Conservation (phyloP, 768 basidiomycete species). For the Dacryopinax spathularia region DNA sequence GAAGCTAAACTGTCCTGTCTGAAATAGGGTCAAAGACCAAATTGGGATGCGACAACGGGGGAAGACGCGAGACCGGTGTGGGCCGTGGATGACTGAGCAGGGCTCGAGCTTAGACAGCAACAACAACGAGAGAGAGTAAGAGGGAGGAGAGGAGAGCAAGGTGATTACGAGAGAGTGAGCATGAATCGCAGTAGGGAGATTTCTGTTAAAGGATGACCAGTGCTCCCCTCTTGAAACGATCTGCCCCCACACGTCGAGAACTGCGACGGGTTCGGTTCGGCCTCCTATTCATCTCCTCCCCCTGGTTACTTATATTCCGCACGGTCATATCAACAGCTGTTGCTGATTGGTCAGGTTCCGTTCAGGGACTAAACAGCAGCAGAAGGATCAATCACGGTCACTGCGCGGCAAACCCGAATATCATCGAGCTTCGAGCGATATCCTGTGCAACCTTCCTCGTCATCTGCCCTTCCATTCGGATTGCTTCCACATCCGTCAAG, state of each 20-base stretch:
- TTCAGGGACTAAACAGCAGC: not conserved
- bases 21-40: not conserved
- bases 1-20: not conserved
- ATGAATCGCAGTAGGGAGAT: no score
- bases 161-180: no score
- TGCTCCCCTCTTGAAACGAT: not conserved
- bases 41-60: not conserved
- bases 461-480: constrained; percentile 1
- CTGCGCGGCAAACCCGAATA: not conserved
- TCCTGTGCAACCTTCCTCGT: not conserved
- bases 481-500: not conserved
- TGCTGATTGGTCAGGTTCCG: not conserved
- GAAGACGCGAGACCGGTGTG: no score
- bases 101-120: no score
- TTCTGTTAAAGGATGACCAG: not conserved
- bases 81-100: not conserved
- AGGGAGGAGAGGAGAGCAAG: not conserved
- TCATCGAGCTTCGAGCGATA: not conserved
- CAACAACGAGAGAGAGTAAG: no score
- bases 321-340: not conserved
- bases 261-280: not conserved
- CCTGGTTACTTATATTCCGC: not conserved
- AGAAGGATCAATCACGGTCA: not conserved
- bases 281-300: not conserved
- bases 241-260: no score